Base-by-base conservation (phyloP, 2,329 filamentous ascomycete genomes). In the Endocalyx cinctus region DNA sequence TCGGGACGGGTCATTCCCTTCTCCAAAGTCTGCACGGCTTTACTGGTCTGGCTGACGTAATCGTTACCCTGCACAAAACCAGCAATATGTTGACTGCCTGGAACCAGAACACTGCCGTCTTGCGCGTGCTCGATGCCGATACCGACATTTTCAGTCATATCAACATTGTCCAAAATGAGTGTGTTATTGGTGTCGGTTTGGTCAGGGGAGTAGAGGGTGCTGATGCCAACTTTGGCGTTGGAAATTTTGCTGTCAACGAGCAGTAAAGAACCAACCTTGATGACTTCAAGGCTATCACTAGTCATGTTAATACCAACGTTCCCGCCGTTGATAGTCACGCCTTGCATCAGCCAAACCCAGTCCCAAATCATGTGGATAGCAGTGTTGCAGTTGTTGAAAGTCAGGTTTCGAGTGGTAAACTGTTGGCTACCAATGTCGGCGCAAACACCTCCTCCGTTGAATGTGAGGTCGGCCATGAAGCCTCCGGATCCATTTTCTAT, bases 341-440 rank as follows among this genome's bases (percentile, higher is more conserved):
- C 83, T 56, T 90, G 87, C 62, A 92, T 77, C 27, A 82, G 79
- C 82, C 84, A 94, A 13, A 79, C 69, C 87, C 87, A 94, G 66
- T 90, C 86, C 87, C 87, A 94, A 69, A 88, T 88, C 79, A 92
- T 84, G 64, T 77, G 87, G 43, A 94, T 79, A 41, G 84, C 87
- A 2, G 86, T 94, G 54, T 86, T 74, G 67, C 84, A 89, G 59
- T 76, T 72, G 57, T 84, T 86, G 72, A 94, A 94, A 22, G 74
- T 83, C 56, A 92, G 54, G 62, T 94, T 92, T 46, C 87, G 82
- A 17, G 80, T 82, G 25, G 86, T 90, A 62, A 90, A 92, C 62
- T 94, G 87, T 64, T 94, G 87, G 62, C 81, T 88, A 31, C 87
- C 87, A 17, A 90, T 67, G 63, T 87, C 90, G 47, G 81, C 80